These are phyloP conservation scores for Hyphopichia khmerensis DNA, from an alignment of 1,139 yeast genomes.

Conservation along the genomic window DNA sequence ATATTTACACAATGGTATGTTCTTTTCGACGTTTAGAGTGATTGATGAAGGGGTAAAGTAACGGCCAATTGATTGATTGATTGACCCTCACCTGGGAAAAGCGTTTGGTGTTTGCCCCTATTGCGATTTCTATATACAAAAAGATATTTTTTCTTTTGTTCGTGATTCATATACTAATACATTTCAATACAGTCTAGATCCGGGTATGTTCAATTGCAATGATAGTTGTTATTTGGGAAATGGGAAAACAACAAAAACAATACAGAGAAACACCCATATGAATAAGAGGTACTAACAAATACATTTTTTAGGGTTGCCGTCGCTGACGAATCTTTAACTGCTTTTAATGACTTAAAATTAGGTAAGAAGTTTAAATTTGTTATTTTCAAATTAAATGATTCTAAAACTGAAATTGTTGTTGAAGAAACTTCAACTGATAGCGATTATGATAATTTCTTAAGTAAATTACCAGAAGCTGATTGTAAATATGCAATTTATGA, in stretches of 20 bases:
- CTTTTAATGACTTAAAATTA: constrained; percentile 93
- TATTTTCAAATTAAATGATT: constrained; percentile 75
- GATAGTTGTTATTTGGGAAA: neutral
- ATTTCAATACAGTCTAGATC: constrained; percentile 1
- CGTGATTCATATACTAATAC: neutral
- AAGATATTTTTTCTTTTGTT: neutral
- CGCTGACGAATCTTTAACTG: constrained; percentile 88
- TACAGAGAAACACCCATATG: no score
- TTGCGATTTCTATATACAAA: no score
- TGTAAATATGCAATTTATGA: constrained; percentile 97
- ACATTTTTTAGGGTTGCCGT: constrained; percentile 75
- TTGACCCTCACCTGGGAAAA: neutral
- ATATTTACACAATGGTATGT: constrained; percentile 6
- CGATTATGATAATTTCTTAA: constrained; percentile 82
- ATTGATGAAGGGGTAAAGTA: neutral
- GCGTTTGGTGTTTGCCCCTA: no score
- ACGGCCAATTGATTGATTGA: constrained; percentile 4
- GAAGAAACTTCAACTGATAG: constrained; percentile 73
- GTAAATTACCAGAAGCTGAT: constrained; percentile 89
- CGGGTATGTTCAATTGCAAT: neutral
- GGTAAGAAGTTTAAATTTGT: constrained; percentile 88
- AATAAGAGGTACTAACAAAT: constrained; percentile 33
- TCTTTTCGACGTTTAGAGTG: no score
- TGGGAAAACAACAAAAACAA: no score
- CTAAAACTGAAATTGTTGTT: constrained; percentile 87